Percentiles rank a stretch among this genome's conserved stretches.
phyloP scores from a whole-genome alignment of 2,329 filamentous ascomycete genomes.

The Talaromyces marneffei region DNA sequence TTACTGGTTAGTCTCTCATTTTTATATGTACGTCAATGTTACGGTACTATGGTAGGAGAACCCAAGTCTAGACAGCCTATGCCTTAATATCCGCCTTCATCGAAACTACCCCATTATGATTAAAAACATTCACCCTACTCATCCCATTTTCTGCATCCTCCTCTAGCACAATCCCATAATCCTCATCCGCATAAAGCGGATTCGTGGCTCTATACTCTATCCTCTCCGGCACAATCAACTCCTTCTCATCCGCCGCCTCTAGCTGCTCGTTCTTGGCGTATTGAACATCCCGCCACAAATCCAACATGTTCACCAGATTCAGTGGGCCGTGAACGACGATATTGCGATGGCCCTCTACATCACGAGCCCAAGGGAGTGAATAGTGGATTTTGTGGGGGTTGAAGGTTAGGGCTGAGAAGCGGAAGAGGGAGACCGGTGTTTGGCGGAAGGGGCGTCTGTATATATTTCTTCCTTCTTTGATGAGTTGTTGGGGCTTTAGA shows the following conservation, averaged over 20 bases:
- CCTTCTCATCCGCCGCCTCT: constrained; percentile 7
- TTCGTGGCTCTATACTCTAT: constrained; percentile 47
- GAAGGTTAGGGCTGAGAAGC: constrained; percentile 84
- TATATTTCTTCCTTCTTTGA: not conserved
- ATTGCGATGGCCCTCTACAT: constrained; percentile 66
- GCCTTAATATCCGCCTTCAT: constrained; percentile 30
- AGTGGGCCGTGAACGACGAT: constrained; percentile 85
- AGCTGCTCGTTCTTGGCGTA: constrained; percentile 16
- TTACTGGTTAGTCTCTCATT: too few relatives aligned
- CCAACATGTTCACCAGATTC: constrained; percentile 67
- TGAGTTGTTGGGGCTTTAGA: not conserved
- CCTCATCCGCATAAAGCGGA: constrained; percentile 46
- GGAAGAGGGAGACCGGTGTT: constrained; percentile 66
- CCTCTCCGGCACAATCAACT: constrained; percentile 33
- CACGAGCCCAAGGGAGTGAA: constrained; percentile 62
- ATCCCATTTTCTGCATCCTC: constrained; percentile 24
- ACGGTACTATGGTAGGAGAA: too few relatives aligned
- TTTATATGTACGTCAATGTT: too few relatives aligned
- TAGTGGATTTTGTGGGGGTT: constrained; percentile 94
- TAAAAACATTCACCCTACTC: constrained; percentile 31
- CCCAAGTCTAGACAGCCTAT: too few relatives aligned
- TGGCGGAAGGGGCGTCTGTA: constrained; percentile 50
- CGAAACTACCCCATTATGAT: constrained; percentile 25
- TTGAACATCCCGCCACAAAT: constrained; percentile 40
- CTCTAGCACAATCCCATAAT: constrained; percentile 41